A percentile compares a stretch with the other conserved stretches of the same genome.
These are phyloP conservation scores for Paralagenidium karlingii DNA, from an alignment of 352 stramenopile species.

Conservation along the genomic window DNA sequence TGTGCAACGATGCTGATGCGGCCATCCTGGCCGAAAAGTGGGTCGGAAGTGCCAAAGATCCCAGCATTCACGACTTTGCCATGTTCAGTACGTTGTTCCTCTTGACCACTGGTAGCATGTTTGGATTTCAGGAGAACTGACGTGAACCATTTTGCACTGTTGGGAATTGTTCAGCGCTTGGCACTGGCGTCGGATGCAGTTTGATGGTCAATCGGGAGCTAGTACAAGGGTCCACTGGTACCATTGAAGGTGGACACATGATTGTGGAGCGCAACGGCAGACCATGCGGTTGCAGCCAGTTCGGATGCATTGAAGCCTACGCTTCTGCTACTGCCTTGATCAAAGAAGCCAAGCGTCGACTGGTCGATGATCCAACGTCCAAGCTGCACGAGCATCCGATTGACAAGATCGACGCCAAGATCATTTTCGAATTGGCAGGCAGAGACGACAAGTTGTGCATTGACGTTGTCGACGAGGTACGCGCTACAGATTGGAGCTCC, in stretches of 20 bases:
- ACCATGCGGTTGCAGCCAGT: slow-evolving; percentile 55
- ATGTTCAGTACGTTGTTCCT: slow-evolving; percentile 56
- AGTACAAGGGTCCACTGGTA: slow-evolving; percentile 46
- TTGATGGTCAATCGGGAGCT: slow-evolving; percentile 50
- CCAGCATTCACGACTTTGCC: slow-evolving; percentile 57
- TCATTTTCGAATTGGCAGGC: slow-evolving; percentile 55
- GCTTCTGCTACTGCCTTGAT: slow-evolving; percentile 56
- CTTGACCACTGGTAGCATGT: no score
- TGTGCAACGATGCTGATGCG: slow-evolving; percentile 74
- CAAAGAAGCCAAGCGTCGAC: slow-evolving; percentile 41
- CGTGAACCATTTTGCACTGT: no score
- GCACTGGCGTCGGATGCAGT: slow-evolving; percentile 59
- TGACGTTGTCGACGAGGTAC: slow-evolving; percentile 51
- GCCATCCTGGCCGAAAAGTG: slow-evolving; percentile 72
- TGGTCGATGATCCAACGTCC: slow-evolving; percentile 42
- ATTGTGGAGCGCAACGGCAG: slow-evolving; percentile 76
- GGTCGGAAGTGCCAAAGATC: slow-evolving; percentile 47
- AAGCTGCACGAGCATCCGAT: slow-evolving; percentile 22
- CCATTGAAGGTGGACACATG: slow-evolving; percentile 72
- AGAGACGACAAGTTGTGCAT: slow-evolving; percentile 57
- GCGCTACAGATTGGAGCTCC: background rate
- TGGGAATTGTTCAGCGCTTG: no score
- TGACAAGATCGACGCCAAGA: slow-evolving; percentile 48
- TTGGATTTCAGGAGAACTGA: background rate
- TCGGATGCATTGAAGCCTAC: slow-evolving; percentile 69